A percentile compares a stretch with the other conserved stretches of the same genome.
These are phyloP conservation scores for Diutina mesorugosa DNA, from an alignment of 1,139 yeast species.

Conservation along the genomic window DNA sequence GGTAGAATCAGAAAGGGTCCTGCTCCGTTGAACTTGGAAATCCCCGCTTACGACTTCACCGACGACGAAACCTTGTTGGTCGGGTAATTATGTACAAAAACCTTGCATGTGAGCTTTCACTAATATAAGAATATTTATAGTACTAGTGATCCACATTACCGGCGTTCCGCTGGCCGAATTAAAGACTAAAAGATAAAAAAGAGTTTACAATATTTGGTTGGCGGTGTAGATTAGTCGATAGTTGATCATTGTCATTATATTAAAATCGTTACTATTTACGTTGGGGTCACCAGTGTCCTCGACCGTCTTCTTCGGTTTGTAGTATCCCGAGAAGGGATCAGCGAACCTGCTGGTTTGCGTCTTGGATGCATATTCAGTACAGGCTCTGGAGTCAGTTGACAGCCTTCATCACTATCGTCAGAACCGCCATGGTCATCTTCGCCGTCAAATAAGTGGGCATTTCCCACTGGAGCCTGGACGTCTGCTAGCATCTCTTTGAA, in stretches of 20 bases:
- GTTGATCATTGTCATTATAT: too few species aligned
- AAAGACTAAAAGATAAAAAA: too few species aligned
- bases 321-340: not conserved
- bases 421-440: not conserved
- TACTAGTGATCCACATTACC: not conserved
- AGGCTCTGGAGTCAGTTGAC: not conserved
- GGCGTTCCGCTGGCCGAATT: not conserved
- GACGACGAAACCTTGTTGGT: slow-evolving; percentile 71
- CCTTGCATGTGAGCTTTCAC: not conserved
- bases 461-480: not conserved
- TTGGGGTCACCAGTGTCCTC: not conserved
- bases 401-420: not conserved
- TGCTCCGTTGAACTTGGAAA: slow-evolving; percentile 97
- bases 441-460: slow-evolving; percentile 1
- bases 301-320: not conserved
- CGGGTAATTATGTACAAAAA: slow-evolving; percentile 21
- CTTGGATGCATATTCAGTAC: not conserved
- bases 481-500: not conserved
- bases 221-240: too few species aligned
- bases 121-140: not conserved
- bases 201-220: too few species aligned
- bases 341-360: not conserved
- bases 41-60: slow-evolving; percentile 80
- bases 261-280: not conserved
- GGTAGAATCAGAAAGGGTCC: slow-evolving; percentile 99